Evolutionary conservation across 768 basidiomycete species (phyloP), one percentile per base, ranked within the genome.

Genomic region (Mycena capillaripes): DNA sequence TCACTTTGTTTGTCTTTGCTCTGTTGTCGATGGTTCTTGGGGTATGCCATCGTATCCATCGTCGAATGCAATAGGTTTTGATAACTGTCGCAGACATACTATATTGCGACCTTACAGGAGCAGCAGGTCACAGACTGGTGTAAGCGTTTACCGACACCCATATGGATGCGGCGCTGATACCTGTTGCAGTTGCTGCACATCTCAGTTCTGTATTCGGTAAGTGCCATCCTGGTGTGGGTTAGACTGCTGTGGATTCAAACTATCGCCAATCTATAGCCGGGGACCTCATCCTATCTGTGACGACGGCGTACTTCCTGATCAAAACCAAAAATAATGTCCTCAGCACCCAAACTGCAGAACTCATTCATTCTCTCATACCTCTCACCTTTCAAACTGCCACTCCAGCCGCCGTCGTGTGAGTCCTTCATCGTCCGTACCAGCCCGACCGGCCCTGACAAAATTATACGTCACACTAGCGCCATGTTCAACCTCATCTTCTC

Each of bases 401-500:
- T 8, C 52, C 52, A 14, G 12, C 52, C 6, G 25, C 52, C 27
- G 2, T 53, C 29, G 11, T 53, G 52, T 53, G 52, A 53, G 52
- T 53, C 48, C 48, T 27, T 29, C 52, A 29, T 29, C 16, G 25
- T 12, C 52, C 29, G 14, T 53, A 6, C 52, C 6, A 2, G 6
- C 52, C 52, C 16, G 27, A 29, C 52, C 4, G 27, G 17, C 27
- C 27, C 29, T 53, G 27, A 29, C 29, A 23, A 25, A 4, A 25
- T 27, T 27, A n/a, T n/a, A n/a, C 25, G 50, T 25, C 25, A 2
- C 50, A 14, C 25, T n/a, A 53, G 52, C 27, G 29, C 52, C 14
- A 53, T 53, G 52, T 53, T 53, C 52, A 53, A 12, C 52, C 29
- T 53, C 52, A 53, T 53, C 3, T 58, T 58, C 34, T 58, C 56